Evolutionary conservation across 306 rosid genomes (phyloP).

Genomic region (Argentina anserina): DNA sequence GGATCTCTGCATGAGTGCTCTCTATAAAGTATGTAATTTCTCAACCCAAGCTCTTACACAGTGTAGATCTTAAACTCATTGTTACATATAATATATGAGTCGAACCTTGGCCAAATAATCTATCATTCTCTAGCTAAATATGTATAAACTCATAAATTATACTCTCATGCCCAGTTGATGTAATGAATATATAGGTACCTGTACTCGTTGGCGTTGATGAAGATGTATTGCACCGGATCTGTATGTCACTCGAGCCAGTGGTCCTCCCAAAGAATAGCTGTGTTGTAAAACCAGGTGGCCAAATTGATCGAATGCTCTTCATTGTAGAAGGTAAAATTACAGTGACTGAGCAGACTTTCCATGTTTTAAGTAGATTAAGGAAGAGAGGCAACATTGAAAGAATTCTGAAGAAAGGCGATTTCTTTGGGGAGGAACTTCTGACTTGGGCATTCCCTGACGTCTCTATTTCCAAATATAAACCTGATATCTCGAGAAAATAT

Average conservation of each 20-base stretch:
- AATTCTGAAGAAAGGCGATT: neutral
- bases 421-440: neutral
- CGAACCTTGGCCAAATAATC: neutral
- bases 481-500: neutral
- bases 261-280: neutral
- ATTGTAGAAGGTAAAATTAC: neutral
- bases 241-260: neutral
- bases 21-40: neutral
- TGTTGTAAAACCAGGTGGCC: neutral
- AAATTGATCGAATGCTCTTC: conserved; percentile 12
- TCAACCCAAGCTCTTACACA: neutral
- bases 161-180: neutral
- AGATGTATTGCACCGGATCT: neutral
- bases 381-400: neutral
- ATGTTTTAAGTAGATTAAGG: neutral
- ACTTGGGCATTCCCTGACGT: conserved; percentile 1
- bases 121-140: neutral
- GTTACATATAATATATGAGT: neutral
- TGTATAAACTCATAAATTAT: neutral
- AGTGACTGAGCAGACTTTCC: neutral
- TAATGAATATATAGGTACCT: neutral
- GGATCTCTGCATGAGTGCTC: neutral
- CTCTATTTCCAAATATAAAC: neutral
- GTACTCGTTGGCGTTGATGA: neutral
- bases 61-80: neutral